Percentiles rank a stretch among this genome's conserved stretches.
These are phyloP conservation scores for Thelephora terrestris DNA, from an alignment of 1,284 basidiomycete genomes.

Conservation along the genomic window DNA sequence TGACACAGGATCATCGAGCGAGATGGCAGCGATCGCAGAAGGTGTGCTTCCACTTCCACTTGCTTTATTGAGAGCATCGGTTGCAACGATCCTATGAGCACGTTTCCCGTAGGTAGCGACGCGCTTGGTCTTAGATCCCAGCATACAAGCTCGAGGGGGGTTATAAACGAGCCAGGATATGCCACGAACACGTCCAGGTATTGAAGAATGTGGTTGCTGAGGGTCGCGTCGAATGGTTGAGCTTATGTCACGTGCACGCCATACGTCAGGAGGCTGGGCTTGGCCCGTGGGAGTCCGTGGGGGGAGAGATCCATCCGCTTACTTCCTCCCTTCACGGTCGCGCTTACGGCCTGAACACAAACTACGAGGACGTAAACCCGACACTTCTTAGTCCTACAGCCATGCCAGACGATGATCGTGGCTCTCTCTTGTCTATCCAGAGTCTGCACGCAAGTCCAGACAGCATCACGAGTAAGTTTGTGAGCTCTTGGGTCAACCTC, in stretches of 20 bases:
- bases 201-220: not conserved
- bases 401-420: slow-evolving; percentile 32
- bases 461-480: slow-evolving; percentile 56
- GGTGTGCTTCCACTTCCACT: slow-evolving; percentile 4
- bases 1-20: not conserved
- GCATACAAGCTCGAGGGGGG: slow-evolving; percentile 24
- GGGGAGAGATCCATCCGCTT: too few species aligned
- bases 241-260: too few species aligned
- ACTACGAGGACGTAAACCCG: too few species aligned
- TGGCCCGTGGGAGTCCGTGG: too few species aligned
- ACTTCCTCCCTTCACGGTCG: too few species aligned
- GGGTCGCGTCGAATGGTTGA: not conserved
- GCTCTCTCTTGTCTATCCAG: slow-evolving; percentile 35
- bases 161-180: not conserved
- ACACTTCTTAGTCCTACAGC: slow-evolving; percentile 3
- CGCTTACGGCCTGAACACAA: too few species aligned
- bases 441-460: slow-evolving; percentile 53
- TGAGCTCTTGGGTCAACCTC: not conserved
- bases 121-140: slow-evolving; percentile 54
- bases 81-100: slow-evolving; percentile 48
- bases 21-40: not conserved
- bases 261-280: too few species aligned
- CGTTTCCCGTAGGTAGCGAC: slow-evolving; percentile 62
- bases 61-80: slow-evolving; percentile 14
- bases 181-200: not conserved